Conservation (phyloP, 176 grass and related monocot species). For the Pharus latifolius region DNA sequence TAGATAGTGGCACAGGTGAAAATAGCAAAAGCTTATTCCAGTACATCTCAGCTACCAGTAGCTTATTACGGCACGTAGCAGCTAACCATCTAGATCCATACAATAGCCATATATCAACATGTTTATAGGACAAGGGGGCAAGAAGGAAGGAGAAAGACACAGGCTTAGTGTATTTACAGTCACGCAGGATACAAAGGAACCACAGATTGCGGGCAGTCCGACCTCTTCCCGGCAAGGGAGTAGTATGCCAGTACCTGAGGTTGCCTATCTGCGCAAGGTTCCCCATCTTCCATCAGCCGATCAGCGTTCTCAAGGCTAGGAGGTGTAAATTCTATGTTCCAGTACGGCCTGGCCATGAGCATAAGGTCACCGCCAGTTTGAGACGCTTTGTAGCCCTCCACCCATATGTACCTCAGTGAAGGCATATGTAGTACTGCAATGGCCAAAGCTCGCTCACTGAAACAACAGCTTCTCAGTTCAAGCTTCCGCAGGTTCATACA, state of each 20-base stretch:
- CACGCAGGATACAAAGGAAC: constrained; percentile 60
- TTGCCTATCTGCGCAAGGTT: constrained; percentile 32
- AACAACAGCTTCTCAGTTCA: constrained; percentile 80
- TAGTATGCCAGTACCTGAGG: constrained; percentile 80
- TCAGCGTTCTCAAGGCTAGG: constrained; percentile 2
- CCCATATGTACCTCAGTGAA: constrained; percentile 73
- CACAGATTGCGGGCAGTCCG: constrained; percentile 53
- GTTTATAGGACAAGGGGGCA: not conserved
- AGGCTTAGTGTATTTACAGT: constrained; percentile 52
- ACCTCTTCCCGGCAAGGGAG: constrained; percentile 73
- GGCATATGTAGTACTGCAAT: constrained; percentile 34
- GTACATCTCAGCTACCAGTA: constrained; percentile 31
- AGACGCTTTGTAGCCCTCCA: constrained; percentile 72
- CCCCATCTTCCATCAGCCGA: constrained; percentile 20
- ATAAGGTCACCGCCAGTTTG: constrained; percentile 48
- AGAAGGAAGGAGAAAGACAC: not conserved
- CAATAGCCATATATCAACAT: constrained; percentile 31
- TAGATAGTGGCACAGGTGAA: constrained; percentile 22
- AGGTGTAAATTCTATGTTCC: constrained; percentile 93
- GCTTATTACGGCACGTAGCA: constrained; percentile 30
- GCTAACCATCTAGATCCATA: constrained; percentile 29
- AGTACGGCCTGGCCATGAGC: constrained; percentile 66
- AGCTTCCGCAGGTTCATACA: constrained; percentile 65
- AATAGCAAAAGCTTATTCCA: constrained; percentile 27
- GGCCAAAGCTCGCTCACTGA: constrained; percentile 71